phyloP scores from a whole-genome alignment of 2,329 filamentous ascomycete species.

The Aspergillus novoparasiticus region DNA sequence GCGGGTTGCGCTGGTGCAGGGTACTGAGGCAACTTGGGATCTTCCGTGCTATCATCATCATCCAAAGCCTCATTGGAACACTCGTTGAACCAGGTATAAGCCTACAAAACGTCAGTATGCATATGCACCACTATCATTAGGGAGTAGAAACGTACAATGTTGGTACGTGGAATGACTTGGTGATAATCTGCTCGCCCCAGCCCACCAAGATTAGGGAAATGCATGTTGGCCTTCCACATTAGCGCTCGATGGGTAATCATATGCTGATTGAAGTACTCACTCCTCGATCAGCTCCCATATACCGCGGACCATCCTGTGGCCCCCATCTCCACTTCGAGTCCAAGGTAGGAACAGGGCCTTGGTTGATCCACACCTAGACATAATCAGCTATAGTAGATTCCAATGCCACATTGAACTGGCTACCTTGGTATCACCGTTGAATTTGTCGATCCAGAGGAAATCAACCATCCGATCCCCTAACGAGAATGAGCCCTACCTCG shows the following conservation, averaged over 20 bases:
- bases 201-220: neutral
- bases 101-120: neutral
- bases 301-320: neutral
- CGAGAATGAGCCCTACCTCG: neutral
- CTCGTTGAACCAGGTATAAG: neutral
- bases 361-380: neutral
- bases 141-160: constrained; percentile 25
- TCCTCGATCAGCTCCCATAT: neutral
- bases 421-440: neutral
- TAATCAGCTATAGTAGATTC: neutral
- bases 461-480: neutral
- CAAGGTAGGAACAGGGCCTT: neutral
- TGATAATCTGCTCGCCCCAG: constrained; percentile 1
- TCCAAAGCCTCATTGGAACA: neutral
- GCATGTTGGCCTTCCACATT: neutral
- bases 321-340: neutral
- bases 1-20: neutral
- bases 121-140: neutral
- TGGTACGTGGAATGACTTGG: constrained; percentile 15
- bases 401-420: neutral
- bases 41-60: neutral
- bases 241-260: neutral
- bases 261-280: neutral
- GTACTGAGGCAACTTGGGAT: neutral
- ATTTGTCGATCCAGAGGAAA: neutral